Percentiles rank a stretch among this genome's conserved stretches.
phyloP scores from a whole-genome alignment of 805 yeast species.

The Ogataea trehalophila region DNA sequence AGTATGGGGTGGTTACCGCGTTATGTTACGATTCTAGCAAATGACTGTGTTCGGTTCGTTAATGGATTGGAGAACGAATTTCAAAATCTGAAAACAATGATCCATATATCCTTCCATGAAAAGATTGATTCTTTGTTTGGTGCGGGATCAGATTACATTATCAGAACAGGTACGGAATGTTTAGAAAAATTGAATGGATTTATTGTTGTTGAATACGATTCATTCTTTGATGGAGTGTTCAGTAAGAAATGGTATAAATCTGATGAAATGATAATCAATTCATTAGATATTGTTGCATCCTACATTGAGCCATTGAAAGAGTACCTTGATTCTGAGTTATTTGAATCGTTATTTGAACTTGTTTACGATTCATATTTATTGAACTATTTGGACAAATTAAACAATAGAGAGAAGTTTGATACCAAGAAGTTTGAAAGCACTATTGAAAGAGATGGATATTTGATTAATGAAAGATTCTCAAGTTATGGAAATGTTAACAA shows the following conservation, averaged over 20 bases:
- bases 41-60: constrained; percentile 27
- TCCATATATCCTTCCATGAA: constrained; percentile 21
- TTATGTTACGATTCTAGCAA: constrained; percentile 27
- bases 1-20: constrained; percentile 27
- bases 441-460: constrained; percentile 57
- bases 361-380: constrained; percentile 37
- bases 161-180: constrained; percentile 25
- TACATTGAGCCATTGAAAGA: constrained; percentile 27
- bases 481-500: constrained; percentile 13
- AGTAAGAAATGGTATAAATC: constrained; percentile 27
- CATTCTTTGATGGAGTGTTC: constrained; percentile 22
- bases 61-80: constrained; percentile 25
- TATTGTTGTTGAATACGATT: constrained; percentile 21
- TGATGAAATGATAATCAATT: constrained; percentile 21
- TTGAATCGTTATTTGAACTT: constrained; percentile 27
- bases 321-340: constrained; percentile 26
- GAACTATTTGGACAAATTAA: constrained; percentile 27
- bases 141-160: constrained; percentile 18
- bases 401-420: constrained; percentile 22
- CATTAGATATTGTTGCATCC: constrained; percentile 23
- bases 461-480: constrained; percentile 49
- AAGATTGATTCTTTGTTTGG: constrained; percentile 14
- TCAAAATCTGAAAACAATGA: constrained; percentile 15
- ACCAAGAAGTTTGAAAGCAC: constrained; percentile 36
- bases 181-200: constrained; percentile 22